These are phyloP conservation scores for Monosporozyma siamensis DNA, from an alignment of 805 yeast species.

Conservation along the genomic window DNA sequence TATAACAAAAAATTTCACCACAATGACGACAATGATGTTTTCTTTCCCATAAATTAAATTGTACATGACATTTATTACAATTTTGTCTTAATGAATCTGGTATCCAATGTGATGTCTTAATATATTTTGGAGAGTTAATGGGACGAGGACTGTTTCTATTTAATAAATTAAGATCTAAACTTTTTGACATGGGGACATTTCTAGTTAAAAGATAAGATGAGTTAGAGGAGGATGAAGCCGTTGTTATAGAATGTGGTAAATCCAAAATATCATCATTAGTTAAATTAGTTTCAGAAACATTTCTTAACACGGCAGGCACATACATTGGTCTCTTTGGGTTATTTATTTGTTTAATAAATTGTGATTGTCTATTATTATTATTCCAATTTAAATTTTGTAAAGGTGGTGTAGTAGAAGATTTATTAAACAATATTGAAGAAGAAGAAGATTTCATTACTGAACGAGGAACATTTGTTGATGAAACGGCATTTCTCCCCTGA, in stretches of 20 bases:
- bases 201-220: neutral
- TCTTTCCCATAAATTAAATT: conserved; percentile 70
- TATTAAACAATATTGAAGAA: conserved; percentile 2
- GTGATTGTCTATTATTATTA: conserved; percentile 6
- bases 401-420: neutral
- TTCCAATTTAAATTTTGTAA: neutral
- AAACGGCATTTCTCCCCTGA: neutral
- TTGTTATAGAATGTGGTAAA: neutral
- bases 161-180: neutral
- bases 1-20: conserved; percentile 70
- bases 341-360: conserved; percentile 52
- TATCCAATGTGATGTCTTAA: conserved; percentile 57
- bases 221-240: neutral
- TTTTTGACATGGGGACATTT: neutral
- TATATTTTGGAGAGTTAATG: too few species aligned
- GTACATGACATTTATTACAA: conserved; percentile 60
- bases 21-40: conserved; percentile 81
- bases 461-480: neutral
- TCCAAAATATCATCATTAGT: conserved; percentile 30
- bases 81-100: conserved; percentile 55
- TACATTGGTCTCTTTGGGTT: conserved; percentile 82
- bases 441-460: conserved; percentile 3
- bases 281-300: conserved; percentile 36
- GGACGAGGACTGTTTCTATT: too few species aligned
- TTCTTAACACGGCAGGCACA: conserved; percentile 78